Evolutionary conservation across 2,329 filamentous ascomycete species (phyloP), one percentile per base, ranked within the genome.

Genomic region (Calcarisporium arbuscula): DNA sequence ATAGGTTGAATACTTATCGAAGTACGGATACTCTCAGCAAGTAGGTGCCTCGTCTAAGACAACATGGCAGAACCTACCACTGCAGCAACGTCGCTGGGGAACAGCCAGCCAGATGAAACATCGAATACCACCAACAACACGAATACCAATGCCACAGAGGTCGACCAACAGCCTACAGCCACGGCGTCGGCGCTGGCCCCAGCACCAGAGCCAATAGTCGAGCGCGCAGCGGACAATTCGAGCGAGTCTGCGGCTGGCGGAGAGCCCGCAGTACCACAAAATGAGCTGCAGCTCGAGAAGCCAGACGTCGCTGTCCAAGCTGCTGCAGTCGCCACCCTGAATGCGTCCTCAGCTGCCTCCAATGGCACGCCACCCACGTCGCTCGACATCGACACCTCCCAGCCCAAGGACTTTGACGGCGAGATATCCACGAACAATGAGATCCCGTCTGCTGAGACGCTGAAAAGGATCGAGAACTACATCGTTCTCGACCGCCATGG

Each of bases 401-500:
- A 61, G 41, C 67, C 65, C 3, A 52, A 54, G 19, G 74, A 80
- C 45, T 79, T 80, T 48, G 61, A 67, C 8, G 75, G 74, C 42
- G 63, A 74, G 33, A 60, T 80, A 12, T 55, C 64, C 31, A 77
- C 69, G 9, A 71, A 68, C 50, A 66, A 81, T 48, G 63, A 70
- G 23, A 49, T 80, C 3, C 77, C 77, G 1, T 61, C 69, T 1
- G 46, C 52, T 15, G 62, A 66, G 35, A 65, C 61, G 4, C 53
- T 81, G 18, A 62, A 58, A 35, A 65, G 62, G 45, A 66, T 80
- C 26, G 71, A 74, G 41, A 53, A 69, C 44, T 71, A 74, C 50
- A 60, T 67, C 1, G 66, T 87, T 11, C 67, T 82, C 28, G 80
- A 84, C 54, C 64, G 64, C 23, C 56, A 79, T 38, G 77, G 79